phyloP scores from a whole-genome alignment of 2,329 filamentous ascomycete species.

The Arachnomyces sp. region DNA sequence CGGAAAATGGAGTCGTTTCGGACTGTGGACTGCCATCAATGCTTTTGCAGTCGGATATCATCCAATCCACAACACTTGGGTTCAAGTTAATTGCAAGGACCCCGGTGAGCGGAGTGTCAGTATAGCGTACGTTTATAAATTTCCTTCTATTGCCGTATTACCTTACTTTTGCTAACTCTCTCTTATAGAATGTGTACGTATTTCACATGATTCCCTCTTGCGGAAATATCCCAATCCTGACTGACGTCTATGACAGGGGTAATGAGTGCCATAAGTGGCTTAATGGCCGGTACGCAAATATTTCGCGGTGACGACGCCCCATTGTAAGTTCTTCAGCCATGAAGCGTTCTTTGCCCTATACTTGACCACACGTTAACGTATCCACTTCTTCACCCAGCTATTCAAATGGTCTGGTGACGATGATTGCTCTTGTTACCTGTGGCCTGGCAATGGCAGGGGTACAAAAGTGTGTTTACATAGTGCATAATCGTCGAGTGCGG shows the following conservation, averaged over 20 bases:
- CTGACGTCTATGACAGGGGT: conserved; percentile 33
- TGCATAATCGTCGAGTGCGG: conserved; percentile 29
- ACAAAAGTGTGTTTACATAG: conserved; percentile 34
- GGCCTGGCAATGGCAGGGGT: conserved; percentile 36
- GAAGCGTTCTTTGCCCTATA: neutral
- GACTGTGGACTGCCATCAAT: conserved; percentile 47
- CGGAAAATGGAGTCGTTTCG: conserved; percentile 44
- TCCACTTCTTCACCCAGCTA: conserved; percentile 26
- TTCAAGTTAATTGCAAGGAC: conserved; percentile 45
- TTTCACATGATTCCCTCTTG: neutral
- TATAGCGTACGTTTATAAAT: conserved; percentile 35
- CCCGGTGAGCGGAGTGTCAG: conserved; percentile 42
- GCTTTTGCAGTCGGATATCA: conserved; percentile 48
- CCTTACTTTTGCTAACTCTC: neutral
- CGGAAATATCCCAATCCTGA: neutral
- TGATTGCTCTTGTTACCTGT: conserved; percentile 39
- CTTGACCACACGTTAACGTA: neutral
- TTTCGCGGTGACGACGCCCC: conserved; percentile 39
- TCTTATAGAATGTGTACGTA: conserved; percentile 6
- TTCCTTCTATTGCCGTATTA: neutral
- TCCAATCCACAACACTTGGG: conserved; percentile 47
- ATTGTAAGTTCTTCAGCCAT: conserved; percentile 23
- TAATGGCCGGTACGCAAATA: conserved; percentile 48
- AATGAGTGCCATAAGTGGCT: conserved; percentile 44
- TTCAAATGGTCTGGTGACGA: conserved; percentile 36